Base-by-base conservation (phyloP, 768 basidiomycete species). In the Cubamyces lactineus region DNA sequence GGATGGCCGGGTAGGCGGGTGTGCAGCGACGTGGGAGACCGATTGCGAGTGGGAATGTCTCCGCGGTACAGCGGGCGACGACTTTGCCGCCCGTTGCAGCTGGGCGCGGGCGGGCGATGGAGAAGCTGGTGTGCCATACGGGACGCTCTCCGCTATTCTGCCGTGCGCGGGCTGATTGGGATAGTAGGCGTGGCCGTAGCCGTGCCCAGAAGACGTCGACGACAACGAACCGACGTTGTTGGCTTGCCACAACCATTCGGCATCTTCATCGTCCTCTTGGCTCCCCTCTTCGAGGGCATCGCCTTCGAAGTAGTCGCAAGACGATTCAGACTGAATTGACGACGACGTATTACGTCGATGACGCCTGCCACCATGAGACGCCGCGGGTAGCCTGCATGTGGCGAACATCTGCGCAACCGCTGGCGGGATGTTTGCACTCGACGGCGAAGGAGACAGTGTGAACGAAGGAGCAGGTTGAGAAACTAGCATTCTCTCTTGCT, bases 401-500 rank as follows among this genome's bases (percentile, higher is more conserved):
- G 40, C 57, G 58, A 67, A 70, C 48, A 65, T 64, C 34, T 66
- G 65, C 12, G 58, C 67, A 15, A 60, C 63, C 13, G 59, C 28
- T 1, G 63, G 59, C 19, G 63, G 59, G n/a, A 64, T 13, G 38
- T 51, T 55, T 26, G 53, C 17, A 34, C 13, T 42, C 21, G 58
- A 47, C 7, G 53, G 30, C 8, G 62, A 26, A 7, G 59, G 59
- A 23, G 43, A 28, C 40, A 69, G 49, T 38, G 58, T 59, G 51
- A 69, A 55, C 43, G 69, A 58, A 28, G 70, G 39, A 9, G 55
- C 9, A 59, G 71, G 62, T 41, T 68, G 42, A 66, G 63, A 53
- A 61, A 47, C 61, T 30, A 57, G 41, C 46, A 69, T 48, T 67
- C 81, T 73, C 69, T 75, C 69, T 65, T 77, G 72, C 75, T 77